Conservation (phyloP, 2,329 filamentous ascomycete species). For the Monilinia fructigena region DNA sequence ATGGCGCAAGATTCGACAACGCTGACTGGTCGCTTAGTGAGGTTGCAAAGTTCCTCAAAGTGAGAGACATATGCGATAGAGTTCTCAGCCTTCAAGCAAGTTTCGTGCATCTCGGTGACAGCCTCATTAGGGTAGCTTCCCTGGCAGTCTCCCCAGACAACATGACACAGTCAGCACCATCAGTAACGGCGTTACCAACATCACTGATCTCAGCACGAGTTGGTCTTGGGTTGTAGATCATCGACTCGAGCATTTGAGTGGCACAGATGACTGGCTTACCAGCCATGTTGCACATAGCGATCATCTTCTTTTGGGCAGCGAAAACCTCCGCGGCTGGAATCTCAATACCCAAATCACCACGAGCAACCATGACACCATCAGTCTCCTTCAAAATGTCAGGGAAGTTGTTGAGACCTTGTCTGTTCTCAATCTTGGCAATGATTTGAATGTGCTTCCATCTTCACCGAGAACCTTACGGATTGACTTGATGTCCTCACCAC, state of each 20-base stretch:
- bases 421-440: constrained; percentile 99
- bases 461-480: constrained; percentile 90
- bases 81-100: constrained; percentile 93
- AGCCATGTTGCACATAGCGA: constrained; percentile 99
- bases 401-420: constrained; percentile 99
- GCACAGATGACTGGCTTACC: constrained; percentile 99
- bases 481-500: constrained; percentile 85
- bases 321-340: constrained; percentile 98
- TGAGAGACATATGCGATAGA: constrained; percentile 95
- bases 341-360: constrained; percentile 97
- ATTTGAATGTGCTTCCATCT: constrained; percentile 95
- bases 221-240: constrained; percentile 99
- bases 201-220: constrained; percentile 98
- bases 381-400: constrained; percentile 93
- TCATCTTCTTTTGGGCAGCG: constrained; percentile 99
- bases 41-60: constrained; percentile 89
- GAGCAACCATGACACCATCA: constrained; percentile 99
- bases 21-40: constrained; percentile 78
- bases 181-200: constrained; percentile 95
- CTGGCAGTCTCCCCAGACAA: constrained; percentile 97
- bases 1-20: constrained; percentile 95
- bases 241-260: constrained; percentile 99
- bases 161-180: constrained; percentile 99
- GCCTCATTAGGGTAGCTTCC: constrained; percentile 90
- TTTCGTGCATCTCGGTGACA: constrained; percentile 97